Evolutionary conservation across 139 green algal species (phyloP).

Genomic region (Chlamydomonas schloesseri): DNA sequence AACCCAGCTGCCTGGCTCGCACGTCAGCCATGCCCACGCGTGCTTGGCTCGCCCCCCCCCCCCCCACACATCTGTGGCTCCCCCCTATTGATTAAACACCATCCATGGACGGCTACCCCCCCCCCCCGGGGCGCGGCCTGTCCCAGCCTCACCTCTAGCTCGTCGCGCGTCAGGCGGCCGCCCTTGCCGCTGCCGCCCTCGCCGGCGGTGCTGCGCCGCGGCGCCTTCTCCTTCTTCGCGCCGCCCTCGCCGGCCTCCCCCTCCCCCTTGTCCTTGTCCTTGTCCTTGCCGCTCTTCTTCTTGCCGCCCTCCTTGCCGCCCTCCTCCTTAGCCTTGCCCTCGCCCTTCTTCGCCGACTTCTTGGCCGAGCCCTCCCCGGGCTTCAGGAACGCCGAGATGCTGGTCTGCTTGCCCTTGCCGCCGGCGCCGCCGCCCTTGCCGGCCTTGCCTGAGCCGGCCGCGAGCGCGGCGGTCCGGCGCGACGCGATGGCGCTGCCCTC

Average conservation of each 20-base stretch:
- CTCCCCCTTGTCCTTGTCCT: background rate
- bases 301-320: no score
- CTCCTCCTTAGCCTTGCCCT: background rate
- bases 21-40: no score
- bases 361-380: background rate
- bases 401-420: background rate
- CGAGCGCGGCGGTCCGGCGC: background rate
- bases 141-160: slow-evolving; percentile 1
- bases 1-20: no score
- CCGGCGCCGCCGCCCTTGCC: background rate
- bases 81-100: no score
- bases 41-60: no score
- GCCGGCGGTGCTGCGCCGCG: no score
- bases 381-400: background rate
- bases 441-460: background rate
- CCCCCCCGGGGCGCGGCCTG: no score
- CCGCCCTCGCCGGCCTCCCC: background rate
- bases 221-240: no score
- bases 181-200: background rate
- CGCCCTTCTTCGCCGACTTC: background rate
- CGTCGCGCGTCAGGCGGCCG: background rate
- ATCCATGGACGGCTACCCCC: no score
- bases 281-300: background rate
- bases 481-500: slow-evolving; percentile 34
- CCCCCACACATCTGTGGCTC: no score